phyloP scores from a whole-genome alignment of 129 eudicot genomes.

The Artemisia annua region DNA sequence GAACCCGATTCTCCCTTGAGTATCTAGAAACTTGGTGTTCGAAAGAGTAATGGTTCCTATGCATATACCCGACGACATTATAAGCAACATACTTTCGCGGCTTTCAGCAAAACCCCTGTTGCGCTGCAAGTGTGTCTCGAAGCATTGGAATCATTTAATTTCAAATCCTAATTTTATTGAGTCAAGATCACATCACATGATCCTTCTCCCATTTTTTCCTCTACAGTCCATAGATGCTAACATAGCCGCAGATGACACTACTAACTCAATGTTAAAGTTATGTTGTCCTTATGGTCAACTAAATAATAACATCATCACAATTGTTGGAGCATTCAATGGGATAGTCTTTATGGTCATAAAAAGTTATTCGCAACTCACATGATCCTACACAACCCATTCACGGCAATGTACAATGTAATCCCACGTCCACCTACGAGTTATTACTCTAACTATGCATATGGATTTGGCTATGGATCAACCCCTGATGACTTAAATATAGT shows the following conservation, averaged over 20 bases:
- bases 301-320: background rate
- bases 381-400: background rate
- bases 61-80: background rate
- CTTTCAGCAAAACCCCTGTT: background rate
- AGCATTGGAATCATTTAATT: background rate
- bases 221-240: background rate
- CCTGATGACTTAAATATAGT: background rate
- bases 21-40: background rate
- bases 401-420: background rate
- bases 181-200: background rate
- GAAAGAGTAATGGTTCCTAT: background rate
- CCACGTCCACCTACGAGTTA: background rate
- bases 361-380: conserved; percentile 1
- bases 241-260: background rate
- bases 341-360: background rate
- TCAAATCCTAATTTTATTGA: background rate
- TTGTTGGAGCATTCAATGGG: background rate
- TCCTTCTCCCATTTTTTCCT: background rate
- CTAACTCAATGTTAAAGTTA: background rate
- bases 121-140: conserved; percentile 2
- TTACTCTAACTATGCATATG: background rate
- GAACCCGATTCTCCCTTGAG: background rate
- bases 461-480: background rate
- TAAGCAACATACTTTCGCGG: background rate
- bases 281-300: background rate